These are phyloP conservation scores for Lachnellula hyalina DNA, from an alignment of 2,329 filamentous ascomycete genomes.

Conservation along the genomic window DNA sequence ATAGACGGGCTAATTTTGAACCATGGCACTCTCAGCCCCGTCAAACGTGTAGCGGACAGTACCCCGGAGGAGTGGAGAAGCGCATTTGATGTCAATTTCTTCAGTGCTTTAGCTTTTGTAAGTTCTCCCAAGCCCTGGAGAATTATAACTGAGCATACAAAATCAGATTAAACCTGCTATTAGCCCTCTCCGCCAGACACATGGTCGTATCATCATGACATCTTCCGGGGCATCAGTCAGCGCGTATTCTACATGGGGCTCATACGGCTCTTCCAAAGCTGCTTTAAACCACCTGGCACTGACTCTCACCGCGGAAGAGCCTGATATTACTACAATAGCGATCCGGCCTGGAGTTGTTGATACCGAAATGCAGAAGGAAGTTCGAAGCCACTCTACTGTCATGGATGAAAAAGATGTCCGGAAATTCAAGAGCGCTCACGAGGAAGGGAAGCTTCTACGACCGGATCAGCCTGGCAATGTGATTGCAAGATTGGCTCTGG, in stretches of 20 bases:
- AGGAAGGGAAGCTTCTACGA: constrained; percentile 65
- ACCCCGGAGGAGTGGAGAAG: constrained; percentile 69
- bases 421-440: constrained; percentile 66
- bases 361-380: constrained; percentile 82
- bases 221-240: constrained; percentile 71
- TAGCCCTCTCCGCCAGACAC: constrained; percentile 58
- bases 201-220: constrained; percentile 70
- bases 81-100: constrained; percentile 79
- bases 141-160: not conserved
- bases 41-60: constrained; percentile 62
- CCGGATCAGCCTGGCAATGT: constrained; percentile 83
- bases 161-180: constrained; percentile 64
- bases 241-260: constrained; percentile 68
- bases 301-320: constrained; percentile 72
- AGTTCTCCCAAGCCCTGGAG: constrained; percentile 25
- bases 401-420: constrained; percentile 54
- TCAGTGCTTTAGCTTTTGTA: constrained; percentile 76
- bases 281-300: constrained; percentile 73
- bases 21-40: constrained; percentile 75
- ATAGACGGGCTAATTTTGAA: constrained; percentile 84
- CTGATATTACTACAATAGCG: constrained; percentile 65
- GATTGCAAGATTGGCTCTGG: constrained; percentile 71
- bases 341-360: constrained; percentile 78
- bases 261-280: constrained; percentile 79
- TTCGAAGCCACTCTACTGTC: constrained; percentile 62